These are phyloP conservation scores for Closterium sp. DNA, from an alignment of 139 green algal genomes.

Conservation along the genomic window DNA sequence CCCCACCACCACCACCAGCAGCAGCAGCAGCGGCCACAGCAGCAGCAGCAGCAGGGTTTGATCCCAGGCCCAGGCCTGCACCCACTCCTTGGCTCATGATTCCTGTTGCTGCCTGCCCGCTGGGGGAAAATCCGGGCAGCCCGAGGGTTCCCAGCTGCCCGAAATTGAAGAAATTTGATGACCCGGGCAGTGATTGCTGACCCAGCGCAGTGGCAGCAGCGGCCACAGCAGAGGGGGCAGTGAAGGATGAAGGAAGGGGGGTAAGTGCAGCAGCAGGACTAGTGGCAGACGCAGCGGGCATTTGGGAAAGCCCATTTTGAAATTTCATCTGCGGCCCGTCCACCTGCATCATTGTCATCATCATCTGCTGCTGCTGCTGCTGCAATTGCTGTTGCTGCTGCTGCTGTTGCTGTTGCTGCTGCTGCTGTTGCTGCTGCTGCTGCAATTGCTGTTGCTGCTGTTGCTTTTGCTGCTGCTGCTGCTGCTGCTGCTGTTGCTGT, in stretches of 20 bases:
- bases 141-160: background rate
- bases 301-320: background rate
- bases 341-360: background rate
- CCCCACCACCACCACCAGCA: no score
- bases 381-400: background rate
- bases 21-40: no score
- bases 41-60: background rate
- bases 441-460: background rate
- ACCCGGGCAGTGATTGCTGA: background rate
- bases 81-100: background rate
- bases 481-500: background rate
- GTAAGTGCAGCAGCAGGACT: background rate
- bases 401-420: background rate
- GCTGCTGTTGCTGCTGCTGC: background rate
- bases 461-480: background rate
- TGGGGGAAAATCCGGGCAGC: background rate
- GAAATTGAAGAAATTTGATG: background rate
- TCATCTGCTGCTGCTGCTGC: background rate
- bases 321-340: background rate
- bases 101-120: no score
- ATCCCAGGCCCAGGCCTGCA: background rate
- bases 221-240: background rate
- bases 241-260: background rate
- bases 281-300: background rate
- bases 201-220: background rate